phyloP scores from a whole-genome alignment of 176 grass and related monocot species.

The Pontederia crassipes region DNA sequence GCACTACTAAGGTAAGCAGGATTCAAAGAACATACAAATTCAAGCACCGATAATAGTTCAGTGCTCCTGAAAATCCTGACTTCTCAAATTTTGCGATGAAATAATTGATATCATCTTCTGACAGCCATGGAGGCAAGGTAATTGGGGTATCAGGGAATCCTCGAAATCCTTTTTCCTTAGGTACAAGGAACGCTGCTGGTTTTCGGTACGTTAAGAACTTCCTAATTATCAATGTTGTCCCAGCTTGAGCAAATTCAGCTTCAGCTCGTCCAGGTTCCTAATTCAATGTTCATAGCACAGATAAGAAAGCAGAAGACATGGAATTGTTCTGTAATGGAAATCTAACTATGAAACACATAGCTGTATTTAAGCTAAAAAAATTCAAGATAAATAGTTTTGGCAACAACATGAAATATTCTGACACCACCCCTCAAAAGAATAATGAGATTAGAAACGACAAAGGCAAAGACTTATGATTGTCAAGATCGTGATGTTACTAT shows the following conservation, averaged over 20 bases:
- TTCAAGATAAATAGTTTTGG: too few species aligned
- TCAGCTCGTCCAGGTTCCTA: slow-evolving; percentile 35
- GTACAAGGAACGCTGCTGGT: slow-evolving; percentile 16
- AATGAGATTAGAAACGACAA: too few species aligned
- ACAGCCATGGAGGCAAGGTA: slow-evolving; percentile 32
- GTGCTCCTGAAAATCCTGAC: slow-evolving; percentile 37
- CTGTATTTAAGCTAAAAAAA: too few species aligned
- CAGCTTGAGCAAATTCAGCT: slow-evolving; percentile 37
- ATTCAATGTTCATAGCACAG: neutral
- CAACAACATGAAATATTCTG: too few species aligned
- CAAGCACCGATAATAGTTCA: slow-evolving; percentile 51
- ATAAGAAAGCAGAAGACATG: neutral
- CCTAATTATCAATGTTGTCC: slow-evolving; percentile 24
- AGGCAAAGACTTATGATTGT: too few species aligned
- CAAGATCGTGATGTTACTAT: too few species aligned
- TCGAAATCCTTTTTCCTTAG: slow-evolving; percentile 24
- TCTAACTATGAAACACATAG: neutral
- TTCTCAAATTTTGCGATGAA: slow-evolving; percentile 37
- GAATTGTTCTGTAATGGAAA: neutral
- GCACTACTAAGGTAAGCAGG: neutral
- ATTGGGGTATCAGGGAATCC: slow-evolving; percentile 19
- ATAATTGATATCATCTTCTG: slow-evolving; percentile 31
- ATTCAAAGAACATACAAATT: slow-evolving; percentile 32
- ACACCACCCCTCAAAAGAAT: too few species aligned
- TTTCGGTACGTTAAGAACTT: slow-evolving; percentile 26